A percentile compares a stretch with the other conserved stretches of the same genome.
phyloP scores from a whole-genome alignment of 352 stramenopile genomes.

The Globisporangium parvum region DNA sequence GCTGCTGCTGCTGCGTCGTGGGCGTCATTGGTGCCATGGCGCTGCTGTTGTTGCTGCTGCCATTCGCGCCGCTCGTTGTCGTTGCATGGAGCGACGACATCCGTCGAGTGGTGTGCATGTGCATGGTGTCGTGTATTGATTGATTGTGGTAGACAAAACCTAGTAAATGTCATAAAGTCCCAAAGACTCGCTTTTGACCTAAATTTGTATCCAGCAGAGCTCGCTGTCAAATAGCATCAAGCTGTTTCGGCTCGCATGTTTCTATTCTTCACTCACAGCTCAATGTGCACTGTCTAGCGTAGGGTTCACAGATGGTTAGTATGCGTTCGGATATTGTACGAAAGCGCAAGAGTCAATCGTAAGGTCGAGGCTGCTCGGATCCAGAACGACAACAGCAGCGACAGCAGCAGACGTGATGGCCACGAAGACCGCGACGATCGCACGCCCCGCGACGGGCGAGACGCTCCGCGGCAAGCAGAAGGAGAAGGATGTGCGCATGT shows the following conservation, averaged over 20 bases:
- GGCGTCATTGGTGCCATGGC: background rate
- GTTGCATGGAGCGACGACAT: background rate
- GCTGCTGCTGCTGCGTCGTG: background rate
- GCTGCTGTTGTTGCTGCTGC: background rate
- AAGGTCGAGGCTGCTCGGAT: too few species aligned
- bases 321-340: too few species aligned
- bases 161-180: too few species aligned
- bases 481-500: constrained; percentile 97
- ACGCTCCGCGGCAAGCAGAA: constrained; percentile 90
- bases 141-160: background rate
- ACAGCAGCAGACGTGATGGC: constrained; percentile 11
- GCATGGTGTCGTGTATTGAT: background rate
- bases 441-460: constrained; percentile 53
- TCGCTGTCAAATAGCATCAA: too few species aligned
- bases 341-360: too few species aligned
- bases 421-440: constrained; percentile 45
- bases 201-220: too few species aligned
- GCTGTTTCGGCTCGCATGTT: too few species aligned
- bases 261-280: too few species aligned
- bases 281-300: too few species aligned
- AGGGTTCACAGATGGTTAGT: too few species aligned
- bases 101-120: background rate
- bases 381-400: background rate
- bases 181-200: too few species aligned
- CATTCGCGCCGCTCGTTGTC: background rate